These are phyloP conservation scores for Leccinum angustisporum DNA, from an alignment of 1,284 basidiomycete genomes.

Conservation along the genomic window DNA sequence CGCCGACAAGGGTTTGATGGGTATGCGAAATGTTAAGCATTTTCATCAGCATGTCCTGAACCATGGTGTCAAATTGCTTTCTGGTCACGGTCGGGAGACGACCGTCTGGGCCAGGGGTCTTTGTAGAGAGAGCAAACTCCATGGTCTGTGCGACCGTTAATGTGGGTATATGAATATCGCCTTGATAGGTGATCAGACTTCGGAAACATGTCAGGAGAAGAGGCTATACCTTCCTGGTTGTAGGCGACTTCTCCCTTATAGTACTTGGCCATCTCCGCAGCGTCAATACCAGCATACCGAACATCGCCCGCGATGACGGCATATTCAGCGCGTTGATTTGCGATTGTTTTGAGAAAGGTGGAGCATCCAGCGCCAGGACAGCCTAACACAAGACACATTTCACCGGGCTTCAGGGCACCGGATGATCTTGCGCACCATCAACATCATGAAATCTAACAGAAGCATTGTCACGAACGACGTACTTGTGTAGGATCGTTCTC, in stretches of 20 bases:
- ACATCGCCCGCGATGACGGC: slow-evolving; percentile 63
- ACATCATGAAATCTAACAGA: slow-evolving; percentile 13
- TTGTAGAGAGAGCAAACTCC: slow-evolving; percentile 65
- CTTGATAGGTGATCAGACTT: slow-evolving; percentile 30
- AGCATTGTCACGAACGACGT: slow-evolving; percentile 26
- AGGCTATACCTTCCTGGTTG: slow-evolving; percentile 65
- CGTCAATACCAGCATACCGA: slow-evolving; percentile 71
- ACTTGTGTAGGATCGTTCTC: slow-evolving; percentile 69
- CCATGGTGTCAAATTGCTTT: slow-evolving; percentile 56
- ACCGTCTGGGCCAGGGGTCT: slow-evolving; percentile 70
- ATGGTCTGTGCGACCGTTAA: slow-evolving; percentile 75
- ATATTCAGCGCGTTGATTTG: slow-evolving; percentile 69
- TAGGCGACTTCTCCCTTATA: slow-evolving; percentile 87
- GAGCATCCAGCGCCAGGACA: slow-evolving; percentile 82
- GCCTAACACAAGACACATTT: slow-evolving; percentile 65
- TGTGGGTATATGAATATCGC: slow-evolving; percentile 77
- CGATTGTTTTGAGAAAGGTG: slow-evolving; percentile 76
- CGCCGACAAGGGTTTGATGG: slow-evolving; percentile 76
- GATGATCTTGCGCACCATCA: slow-evolving; percentile 52
- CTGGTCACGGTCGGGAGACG: slow-evolving; percentile 63
- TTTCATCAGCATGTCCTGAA: slow-evolving; percentile 63
- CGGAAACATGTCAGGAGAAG: neutral
- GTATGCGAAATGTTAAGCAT: slow-evolving; percentile 83
- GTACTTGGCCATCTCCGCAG: slow-evolving; percentile 60
- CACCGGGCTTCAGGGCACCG: slow-evolving; percentile 56